Evolutionary conservation across 2,329 filamentous ascomycete genomes (phyloP).

Genomic region (Didymella lethalis): DNA sequence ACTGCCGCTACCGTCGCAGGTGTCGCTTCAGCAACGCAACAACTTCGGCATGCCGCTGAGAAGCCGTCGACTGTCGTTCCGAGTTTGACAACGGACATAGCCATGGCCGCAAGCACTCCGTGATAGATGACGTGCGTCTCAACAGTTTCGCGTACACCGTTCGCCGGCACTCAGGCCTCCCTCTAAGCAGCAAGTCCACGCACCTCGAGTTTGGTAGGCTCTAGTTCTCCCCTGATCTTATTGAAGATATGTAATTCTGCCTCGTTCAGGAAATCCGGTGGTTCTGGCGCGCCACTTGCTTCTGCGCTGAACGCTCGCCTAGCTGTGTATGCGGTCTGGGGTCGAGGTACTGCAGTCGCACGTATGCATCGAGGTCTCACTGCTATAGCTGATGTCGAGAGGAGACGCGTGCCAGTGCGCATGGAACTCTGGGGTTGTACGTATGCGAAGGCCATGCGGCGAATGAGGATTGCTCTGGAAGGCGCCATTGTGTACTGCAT

Average conservation of each 20-base stretch:
- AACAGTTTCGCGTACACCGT: constrained; percentile 21
- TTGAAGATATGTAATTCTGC: constrained; percentile 58
- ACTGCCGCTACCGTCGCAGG: background rate
- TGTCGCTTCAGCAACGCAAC: background rate
- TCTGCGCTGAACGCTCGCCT: constrained; percentile 39
- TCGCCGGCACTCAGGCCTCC: constrained; percentile 11
- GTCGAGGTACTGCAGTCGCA: constrained; percentile 5
- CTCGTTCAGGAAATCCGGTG: constrained; percentile 58
- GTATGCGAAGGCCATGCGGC: constrained; percentile 31
- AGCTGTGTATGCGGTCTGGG: constrained; percentile 2
- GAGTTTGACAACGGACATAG: background rate
- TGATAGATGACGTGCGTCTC: constrained; percentile 22
- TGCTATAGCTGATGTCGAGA: constrained; percentile 25
- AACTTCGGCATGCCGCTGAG: background rate
- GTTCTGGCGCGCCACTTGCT: constrained; percentile 34
- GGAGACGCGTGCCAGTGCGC: constrained; percentile 24
- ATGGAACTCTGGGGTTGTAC: constrained; percentile 26
- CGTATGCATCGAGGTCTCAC: constrained; percentile 15
- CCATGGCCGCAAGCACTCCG: background rate
- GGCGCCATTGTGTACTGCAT: constrained; percentile 43
- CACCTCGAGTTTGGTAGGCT: constrained; percentile 58
- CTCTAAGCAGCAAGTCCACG: constrained; percentile 18
- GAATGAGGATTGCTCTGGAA: constrained; percentile 41
- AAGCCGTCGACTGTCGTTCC: background rate
- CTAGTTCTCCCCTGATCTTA: constrained; percentile 53